Evolutionary conservation across 345 rosid genomes (phyloP).

Genomic region (Ricinus communis): DNA sequence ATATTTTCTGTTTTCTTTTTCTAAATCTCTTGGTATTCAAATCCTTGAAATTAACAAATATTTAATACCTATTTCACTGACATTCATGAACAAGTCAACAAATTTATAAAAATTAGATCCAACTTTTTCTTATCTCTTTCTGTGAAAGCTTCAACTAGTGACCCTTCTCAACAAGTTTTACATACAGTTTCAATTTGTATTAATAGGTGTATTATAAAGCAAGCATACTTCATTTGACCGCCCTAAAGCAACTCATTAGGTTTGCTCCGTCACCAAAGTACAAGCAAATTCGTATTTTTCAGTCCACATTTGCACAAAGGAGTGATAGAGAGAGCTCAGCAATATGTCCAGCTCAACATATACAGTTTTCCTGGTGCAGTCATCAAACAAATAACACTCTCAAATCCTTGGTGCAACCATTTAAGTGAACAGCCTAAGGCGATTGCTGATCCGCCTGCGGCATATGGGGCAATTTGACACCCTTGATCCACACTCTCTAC

Average conservation of each 20-base stretch:
- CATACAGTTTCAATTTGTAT: too few species aligned
- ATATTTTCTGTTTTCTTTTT: too few species aligned
- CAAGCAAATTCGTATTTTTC: neutral
- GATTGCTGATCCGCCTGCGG: conserved; percentile 49
- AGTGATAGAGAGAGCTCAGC: neutral
- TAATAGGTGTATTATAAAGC: too few species aligned
- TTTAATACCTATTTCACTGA: too few species aligned
- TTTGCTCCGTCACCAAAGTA: neutral
- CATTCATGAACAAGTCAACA: too few species aligned
- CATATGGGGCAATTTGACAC: conserved; percentile 63
- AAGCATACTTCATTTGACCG: too few species aligned
- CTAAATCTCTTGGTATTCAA: too few species aligned
- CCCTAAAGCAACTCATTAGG: neutral
- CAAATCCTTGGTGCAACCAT: neutral
- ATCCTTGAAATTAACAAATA: too few species aligned
- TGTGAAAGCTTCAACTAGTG: too few species aligned
- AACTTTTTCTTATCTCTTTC: too few species aligned
- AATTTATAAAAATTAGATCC: too few species aligned
- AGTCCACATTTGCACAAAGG: neutral
- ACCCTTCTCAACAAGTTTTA: too few species aligned
- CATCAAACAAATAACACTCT: neutral
- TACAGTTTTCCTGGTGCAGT: neutral
- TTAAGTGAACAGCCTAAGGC: conserved; percentile 51
- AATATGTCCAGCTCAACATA: neutral
- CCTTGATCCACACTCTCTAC: conserved; percentile 54